Evolutionary conservation across 179 eudicot genomes (phyloP).

Genomic region (Beta macrorhiza): DNA sequence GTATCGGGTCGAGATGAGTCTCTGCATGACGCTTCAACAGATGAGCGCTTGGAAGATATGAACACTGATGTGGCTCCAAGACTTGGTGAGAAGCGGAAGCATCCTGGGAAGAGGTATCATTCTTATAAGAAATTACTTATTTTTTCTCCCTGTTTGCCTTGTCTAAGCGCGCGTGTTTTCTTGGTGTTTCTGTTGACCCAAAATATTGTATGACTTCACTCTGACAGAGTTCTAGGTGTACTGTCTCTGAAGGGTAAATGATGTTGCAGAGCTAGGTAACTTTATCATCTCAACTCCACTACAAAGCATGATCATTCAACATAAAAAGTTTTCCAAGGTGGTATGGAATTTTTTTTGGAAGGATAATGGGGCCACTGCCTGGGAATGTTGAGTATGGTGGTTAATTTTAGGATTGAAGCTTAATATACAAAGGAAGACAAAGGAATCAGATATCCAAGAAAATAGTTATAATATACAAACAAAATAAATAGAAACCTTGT

Average conservation of each 20-base stretch:
- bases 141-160: slow-evolving; percentile 11
- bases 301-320: slow-evolving; percentile 16
- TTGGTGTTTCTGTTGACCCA: slow-evolving; percentile 21
- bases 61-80: slow-evolving; percentile 32
- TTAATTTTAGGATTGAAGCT: not conserved
- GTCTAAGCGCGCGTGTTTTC: not conserved
- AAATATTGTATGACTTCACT: slow-evolving; percentile 24
- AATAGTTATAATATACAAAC: not conserved
- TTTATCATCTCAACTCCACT: slow-evolving; percentile 16
- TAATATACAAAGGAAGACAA: not conserved
- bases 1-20: slow-evolving; percentile 30
- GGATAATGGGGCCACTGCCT: slow-evolving; percentile 7
- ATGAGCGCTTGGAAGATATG: slow-evolving; percentile 31
- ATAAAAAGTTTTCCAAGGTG: slow-evolving; percentile 7
- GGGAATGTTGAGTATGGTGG: slow-evolving; percentile 16
- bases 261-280: slow-evolving; percentile 28
- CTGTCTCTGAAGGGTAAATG: slow-evolving; percentile 28
- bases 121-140: slow-evolving; percentile 3
- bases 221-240: slow-evolving; percentile 27
- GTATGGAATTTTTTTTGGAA: slow-evolving; percentile 1
- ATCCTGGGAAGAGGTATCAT: slow-evolving; percentile 42
- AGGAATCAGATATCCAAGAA: not conserved
- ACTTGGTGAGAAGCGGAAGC: slow-evolving; percentile 65
- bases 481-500: not conserved
- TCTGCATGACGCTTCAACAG: slow-evolving; percentile 29